These are phyloP conservation scores for Sporothrix dimorphospora DNA, from an alignment of 2,329 filamentous ascomycete species.

Conservation along the genomic window DNA sequence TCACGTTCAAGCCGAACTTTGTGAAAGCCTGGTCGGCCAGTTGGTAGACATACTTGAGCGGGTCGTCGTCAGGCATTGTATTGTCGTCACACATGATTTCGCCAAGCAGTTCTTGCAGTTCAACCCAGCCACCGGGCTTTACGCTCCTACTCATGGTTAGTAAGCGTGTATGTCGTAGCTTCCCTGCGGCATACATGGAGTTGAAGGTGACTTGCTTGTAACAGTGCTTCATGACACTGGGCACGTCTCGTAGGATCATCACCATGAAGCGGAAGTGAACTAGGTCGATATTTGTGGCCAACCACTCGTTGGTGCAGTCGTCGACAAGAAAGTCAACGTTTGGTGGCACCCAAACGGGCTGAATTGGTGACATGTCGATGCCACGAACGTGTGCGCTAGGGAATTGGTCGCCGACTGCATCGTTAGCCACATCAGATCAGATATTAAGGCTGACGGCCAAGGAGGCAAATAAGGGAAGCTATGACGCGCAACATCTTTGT, in stretches of 20 bases:
- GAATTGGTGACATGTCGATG: slow-evolving; percentile 50
- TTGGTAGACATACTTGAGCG: slow-evolving; percentile 41
- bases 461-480: neutral
- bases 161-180: too few species aligned
- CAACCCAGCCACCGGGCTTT: slow-evolving; percentile 55
- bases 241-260: slow-evolving; percentile 57
- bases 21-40: slow-evolving; percentile 38
- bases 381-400: slow-evolving; percentile 47
- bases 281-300: slow-evolving; percentile 60
- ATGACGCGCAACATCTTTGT: neutral
- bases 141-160: slow-evolving; percentile 39
- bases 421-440: neutral
- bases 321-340: slow-evolving; percentile 34
- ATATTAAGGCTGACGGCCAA: neutral
- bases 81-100: slow-evolving; percentile 48
- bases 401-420: slow-evolving; percentile 41
- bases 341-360: slow-evolving; percentile 51
- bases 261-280: slow-evolving; percentile 61
- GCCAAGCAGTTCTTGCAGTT: slow-evolving; percentile 50
- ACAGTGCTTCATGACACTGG: slow-evolving; percentile 48
- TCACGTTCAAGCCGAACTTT: slow-evolving; percentile 44
- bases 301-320: slow-evolving; percentile 56
- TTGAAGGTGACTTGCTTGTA: slow-evolving; percentile 37
- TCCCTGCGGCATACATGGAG: neutral
- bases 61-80: slow-evolving; percentile 47